Conservation (phyloP, 2,329 filamentous ascomycete species). For the Scedosporium apiospermum region DNA sequence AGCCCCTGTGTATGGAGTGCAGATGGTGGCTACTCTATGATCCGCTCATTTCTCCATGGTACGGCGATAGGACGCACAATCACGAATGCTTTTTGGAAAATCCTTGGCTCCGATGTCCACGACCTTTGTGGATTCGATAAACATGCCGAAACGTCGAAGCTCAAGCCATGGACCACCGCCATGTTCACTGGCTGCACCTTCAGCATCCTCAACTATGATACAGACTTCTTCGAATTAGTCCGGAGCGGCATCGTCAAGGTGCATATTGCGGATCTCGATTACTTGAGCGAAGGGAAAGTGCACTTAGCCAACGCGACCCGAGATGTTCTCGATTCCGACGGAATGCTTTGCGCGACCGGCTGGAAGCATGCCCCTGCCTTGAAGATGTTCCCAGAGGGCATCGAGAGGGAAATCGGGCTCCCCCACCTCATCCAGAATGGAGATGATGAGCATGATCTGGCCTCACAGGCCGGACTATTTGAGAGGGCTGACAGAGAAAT, state of each 20-base stretch:
- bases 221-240: conserved; percentile 47
- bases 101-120: conserved; percentile 46
- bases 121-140: conserved; percentile 42
- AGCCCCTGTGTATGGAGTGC: conserved; percentile 65
- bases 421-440: conserved; percentile 25
- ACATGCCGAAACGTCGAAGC: conserved; percentile 41
- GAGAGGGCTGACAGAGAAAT: conserved; percentile 42
- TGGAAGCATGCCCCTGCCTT: conserved; percentile 46
- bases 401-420: conserved; percentile 37
- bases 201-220: conserved; percentile 51
- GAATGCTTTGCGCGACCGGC: conserved; percentile 46
- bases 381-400: conserved; percentile 38
- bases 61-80: conserved; percentile 47
- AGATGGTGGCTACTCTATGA: conserved; percentile 46
- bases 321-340: conserved; percentile 35
- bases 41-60: conserved; percentile 46
- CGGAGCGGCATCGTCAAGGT: conserved; percentile 40
- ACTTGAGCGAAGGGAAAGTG: conserved; percentile 34
- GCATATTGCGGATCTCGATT: conserved; percentile 40
- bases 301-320: conserved; percentile 35
- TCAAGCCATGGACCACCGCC: conserved; percentile 40
- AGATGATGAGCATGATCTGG: conserved; percentile 18
- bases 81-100: conserved; percentile 47
- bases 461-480: conserved; percentile 26
- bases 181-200: conserved; percentile 46